Base-by-base conservation (phyloP, 2,329 filamentous ascomycete genomes). In the Cladophialophora bantiana region DNA sequence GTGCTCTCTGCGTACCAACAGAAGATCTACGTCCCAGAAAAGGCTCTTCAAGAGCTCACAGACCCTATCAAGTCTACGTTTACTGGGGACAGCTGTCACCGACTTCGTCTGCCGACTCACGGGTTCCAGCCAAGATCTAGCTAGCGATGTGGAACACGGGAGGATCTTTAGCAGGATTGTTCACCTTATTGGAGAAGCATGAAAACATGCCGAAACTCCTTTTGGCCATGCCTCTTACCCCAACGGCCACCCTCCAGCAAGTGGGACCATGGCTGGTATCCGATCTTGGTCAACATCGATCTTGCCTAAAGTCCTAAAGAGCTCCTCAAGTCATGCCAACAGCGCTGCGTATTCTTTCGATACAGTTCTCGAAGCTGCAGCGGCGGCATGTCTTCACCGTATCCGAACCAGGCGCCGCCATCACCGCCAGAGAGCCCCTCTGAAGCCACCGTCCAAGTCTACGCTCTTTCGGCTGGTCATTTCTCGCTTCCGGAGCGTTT, bases 401-500 rank as follows among this genome's bases (percentile, higher is more conserved):
- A 67, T 56, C 34, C 61, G 61, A 66, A 59, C 57, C 57, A 67
- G 40, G 58, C 67, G 20, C 67, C 67, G 53, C 67, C 67, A n/a
- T 69, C 67, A 34, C 67, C 67, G 15, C 67, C 67, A 54, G 67
- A 67, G 35, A 69, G 62, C 54, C 60, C 64, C 38, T 67, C 64
- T 32, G 68, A 68, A 58, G 64, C 70, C 13, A 68, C 70, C 12
- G 75, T 79, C 32, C 71, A 76, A 34, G 73, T 81, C 1, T 76
- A 79, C 62, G 79, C 78, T 12, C 75, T 81, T 6, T 75, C 75
- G 3, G 73, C 73, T n/a, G 73, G 74, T 35, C 66, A 70, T 58
- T 66, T 74, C 31, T 73, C 73, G 42, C 65, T 75, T 4, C 73
- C 72, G 15, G 73, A 75, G 63, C 72, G 70, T 32, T 74, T 70